These are phyloP conservation scores for Talaromyces sp. DNA, from an alignment of 2,329 filamentous ascomycete species.

Conservation along the genomic window DNA sequence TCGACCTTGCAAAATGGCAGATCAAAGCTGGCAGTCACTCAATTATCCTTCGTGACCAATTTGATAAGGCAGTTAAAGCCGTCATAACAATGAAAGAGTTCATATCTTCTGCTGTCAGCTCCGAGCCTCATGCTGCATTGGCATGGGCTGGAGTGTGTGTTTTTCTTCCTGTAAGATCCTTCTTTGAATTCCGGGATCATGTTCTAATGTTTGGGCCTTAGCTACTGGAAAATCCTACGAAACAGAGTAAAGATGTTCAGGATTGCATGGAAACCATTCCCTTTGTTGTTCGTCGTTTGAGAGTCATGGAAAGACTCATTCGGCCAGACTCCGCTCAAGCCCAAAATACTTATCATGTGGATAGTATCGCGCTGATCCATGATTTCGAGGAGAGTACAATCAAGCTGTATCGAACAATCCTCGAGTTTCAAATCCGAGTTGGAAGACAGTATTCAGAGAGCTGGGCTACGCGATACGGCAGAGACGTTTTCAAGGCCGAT, in stretches of 20 bases:
- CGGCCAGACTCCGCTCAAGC: not conserved
- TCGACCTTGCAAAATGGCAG: constrained; percentile 1
- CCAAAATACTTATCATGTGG: not conserved
- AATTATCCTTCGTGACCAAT: not conserved
- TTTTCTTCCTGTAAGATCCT: not conserved
- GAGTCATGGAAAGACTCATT: constrained; percentile 9
- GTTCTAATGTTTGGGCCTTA: not conserved
- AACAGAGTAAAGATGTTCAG: not conserved
- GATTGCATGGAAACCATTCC: constrained; percentile 7
- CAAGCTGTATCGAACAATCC: not conserved
- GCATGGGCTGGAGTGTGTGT: constrained; percentile 2
- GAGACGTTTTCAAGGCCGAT: not conserved
- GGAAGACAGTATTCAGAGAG: not conserved
- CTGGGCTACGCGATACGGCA: not conserved
- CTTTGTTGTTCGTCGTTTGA: not conserved
- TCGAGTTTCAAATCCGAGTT: not conserved
- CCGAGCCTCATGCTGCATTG: constrained; percentile 1
- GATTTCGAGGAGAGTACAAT: not conserved
- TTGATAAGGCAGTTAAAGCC: not conserved
- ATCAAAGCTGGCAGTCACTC: not conserved
- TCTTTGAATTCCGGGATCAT: not conserved
- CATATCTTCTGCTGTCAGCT: not conserved
- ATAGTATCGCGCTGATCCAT: not conserved
- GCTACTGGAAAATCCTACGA: constrained; percentile 1
- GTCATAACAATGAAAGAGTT: not conserved